Base-by-base conservation (phyloP, 164 flowering plant genomes). In the Cinnamomum chago region DNA sequence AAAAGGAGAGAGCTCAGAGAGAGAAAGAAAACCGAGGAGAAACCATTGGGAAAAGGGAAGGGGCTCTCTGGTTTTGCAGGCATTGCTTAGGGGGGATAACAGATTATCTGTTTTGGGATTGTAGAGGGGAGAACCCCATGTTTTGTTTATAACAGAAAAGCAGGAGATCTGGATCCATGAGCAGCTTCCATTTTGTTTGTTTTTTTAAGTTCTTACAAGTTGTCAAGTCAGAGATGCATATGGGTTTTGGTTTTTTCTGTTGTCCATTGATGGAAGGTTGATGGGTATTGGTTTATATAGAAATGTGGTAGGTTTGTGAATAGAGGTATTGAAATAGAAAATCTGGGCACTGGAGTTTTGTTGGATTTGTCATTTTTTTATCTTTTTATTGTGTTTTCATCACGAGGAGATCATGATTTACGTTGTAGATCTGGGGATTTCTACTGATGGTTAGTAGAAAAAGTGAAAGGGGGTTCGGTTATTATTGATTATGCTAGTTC, bases 121-220 rank as follows among this genome's bases (percentile, higher is more conserved):
- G 94, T 79, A 51, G 89, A 89, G 88, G 88, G 91, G 76, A 87
- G 86, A 87, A 88, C 84, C 88, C 97, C 93, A 91, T 90, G 92
- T 91, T 91, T 92, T 91, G 92, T 92, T 89, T 95, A 92, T 92
- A 94, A 90, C 78, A 86, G 78, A 79, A 88, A 85, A 85, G 81
- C 78, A 83, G 86, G 81, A 86, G 90, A 85, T 90, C 91, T 86
- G 84, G 98, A 93, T 90, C 93, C 84, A 84, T 79, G 79, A 72
- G 73, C 82, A 75, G 74, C 79, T 82, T 74, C 75, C 76, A 78
- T 72, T 72, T 58, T 30, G 11, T 20, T 20, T 58, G 50, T 50
- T 40, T 50, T 35, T 22, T 40, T 64, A 20, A 58, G 0, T 30
- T 58, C 23, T 18, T 20, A 6, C 14, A 27, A 23, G 24, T 72